A percentile compares a stretch with the other conserved stretches of the same genome.
Conservation (phyloP, 352 stramenopile genomes). For the Peronospora farinosa region DNA sequence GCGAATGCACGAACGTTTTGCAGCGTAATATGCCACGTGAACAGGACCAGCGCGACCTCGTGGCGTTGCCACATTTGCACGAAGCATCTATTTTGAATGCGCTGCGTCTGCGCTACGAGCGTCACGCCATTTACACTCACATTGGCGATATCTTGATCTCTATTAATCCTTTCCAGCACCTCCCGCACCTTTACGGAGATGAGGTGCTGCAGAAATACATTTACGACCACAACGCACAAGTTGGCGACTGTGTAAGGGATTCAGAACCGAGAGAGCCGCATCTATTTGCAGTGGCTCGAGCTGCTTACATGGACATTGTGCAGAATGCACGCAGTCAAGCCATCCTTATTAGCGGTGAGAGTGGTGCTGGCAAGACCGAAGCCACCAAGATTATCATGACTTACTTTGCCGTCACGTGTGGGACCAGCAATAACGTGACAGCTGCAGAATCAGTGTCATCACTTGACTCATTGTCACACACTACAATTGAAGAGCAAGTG, state of each 20-base stretch:
- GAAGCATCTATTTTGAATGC: slow-evolving; percentile 80
- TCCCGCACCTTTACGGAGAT: slow-evolving; percentile 62
- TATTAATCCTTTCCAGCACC: slow-evolving; percentile 79
- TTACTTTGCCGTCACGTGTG: slow-evolving; percentile 76
- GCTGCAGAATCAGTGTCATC: slow-evolving; percentile 17
- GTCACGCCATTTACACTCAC: slow-evolving; percentile 82
- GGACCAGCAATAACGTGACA: slow-evolving; percentile 20
- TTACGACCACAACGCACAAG: slow-evolving; percentile 20
- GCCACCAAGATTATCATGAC: slow-evolving; percentile 89
- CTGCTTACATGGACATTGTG: slow-evolving; percentile 66
- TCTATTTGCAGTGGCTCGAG: slow-evolving; percentile 68
- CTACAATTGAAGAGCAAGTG: slow-evolving; percentile 76
- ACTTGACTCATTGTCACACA: slow-evolving; percentile 10
- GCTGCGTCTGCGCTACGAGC: slow-evolving; percentile 66
- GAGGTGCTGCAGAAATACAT: slow-evolving; percentile 44
- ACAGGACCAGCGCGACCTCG: slow-evolving; percentile 67
- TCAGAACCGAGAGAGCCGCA: slow-evolving; percentile 36
- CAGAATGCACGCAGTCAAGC: slow-evolving; percentile 65
- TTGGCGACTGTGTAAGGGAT: slow-evolving; percentile 10
- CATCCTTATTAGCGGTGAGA: slow-evolving; percentile 85
- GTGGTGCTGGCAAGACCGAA: slow-evolving; percentile 82
- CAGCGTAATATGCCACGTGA: slow-evolving; percentile 59
- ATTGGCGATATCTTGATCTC: slow-evolving; percentile 84
- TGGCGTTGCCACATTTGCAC: slow-evolving; percentile 78
- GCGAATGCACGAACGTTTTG: slow-evolving; percentile 64